These are phyloP conservation scores for Bathelium albidoporum DNA, from an alignment of 495 filamentous ascomycete species.

Conservation along the genomic window DNA sequence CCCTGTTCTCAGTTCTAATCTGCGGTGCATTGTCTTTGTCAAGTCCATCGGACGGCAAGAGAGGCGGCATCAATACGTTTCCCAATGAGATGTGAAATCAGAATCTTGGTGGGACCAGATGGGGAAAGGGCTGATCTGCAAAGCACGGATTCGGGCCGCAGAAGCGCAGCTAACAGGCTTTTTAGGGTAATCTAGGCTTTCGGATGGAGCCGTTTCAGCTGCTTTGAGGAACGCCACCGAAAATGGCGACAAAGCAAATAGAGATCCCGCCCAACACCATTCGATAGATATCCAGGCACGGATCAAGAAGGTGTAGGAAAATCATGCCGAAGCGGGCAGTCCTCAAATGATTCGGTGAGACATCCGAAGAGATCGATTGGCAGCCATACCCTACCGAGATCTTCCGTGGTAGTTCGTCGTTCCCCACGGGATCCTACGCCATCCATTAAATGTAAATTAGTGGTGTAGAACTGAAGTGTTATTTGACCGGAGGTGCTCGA, in stretches of 20 bases:
- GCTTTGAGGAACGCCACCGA: neutral
- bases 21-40: neutral
- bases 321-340: too few relatives aligned
- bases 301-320: too few relatives aligned
- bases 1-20: neutral
- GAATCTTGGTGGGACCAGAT: neutral
- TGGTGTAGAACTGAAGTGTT: too few relatives aligned
- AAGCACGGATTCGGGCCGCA: neutral
- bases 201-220: slow-evolving; percentile 4
- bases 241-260: neutral
- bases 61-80: neutral
- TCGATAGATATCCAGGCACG: too few relatives aligned
- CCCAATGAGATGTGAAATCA: neutral
- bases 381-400: too few relatives aligned
- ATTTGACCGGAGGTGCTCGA: neutral
- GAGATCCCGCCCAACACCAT: neutral
- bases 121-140: neutral
- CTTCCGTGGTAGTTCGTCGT: too few relatives aligned
- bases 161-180: neutral
- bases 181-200: neutral
- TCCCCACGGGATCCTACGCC: too few relatives aligned
- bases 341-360: too few relatives aligned
- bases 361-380: too few relatives aligned
- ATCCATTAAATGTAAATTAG: too few relatives aligned
- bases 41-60: neutral